phyloP scores from a whole-genome alignment of 164 flowering plant genomes.

The Vitis riparia region DNA sequence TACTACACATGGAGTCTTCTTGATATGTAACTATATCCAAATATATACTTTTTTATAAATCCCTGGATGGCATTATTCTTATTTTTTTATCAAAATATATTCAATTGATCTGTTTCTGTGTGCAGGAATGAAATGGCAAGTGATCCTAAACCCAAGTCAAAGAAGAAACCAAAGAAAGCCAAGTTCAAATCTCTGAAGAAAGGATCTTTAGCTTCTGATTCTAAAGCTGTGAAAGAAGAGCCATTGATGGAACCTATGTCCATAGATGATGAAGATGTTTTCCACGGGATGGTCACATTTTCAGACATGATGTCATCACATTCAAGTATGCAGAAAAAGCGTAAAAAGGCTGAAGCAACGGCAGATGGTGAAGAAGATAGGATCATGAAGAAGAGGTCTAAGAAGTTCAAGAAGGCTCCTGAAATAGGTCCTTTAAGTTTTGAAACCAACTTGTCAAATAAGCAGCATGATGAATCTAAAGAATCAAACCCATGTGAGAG shows the following conservation, averaged over 20 bases:
- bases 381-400: constrained; percentile 52
- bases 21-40: background rate
- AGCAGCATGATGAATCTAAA: constrained; percentile 36
- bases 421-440: constrained; percentile 20
- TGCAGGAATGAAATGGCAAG: constrained; percentile 50
- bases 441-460: constrained; percentile 26
- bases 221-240: constrained; percentile 44
- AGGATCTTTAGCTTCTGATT: constrained; percentile 65
- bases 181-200: constrained; percentile 94
- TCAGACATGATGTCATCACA: constrained; percentile 32
- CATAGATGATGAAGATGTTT: constrained; percentile 48
- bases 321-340: constrained; percentile 51
- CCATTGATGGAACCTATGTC: constrained; percentile 40
- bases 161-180: constrained; percentile 87
- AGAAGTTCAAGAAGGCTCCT: constrained; percentile 57
- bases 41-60: background rate
- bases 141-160: constrained; percentile 60
- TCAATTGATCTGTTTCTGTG: constrained; percentile 2
- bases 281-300: constrained; percentile 26
- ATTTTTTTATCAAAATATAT: background rate
- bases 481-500: constrained; percentile 42
- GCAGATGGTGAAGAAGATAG: constrained; percentile 44
- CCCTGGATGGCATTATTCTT: background rate
- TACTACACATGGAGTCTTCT: too few species aligned
- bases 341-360: constrained; percentile 43